A percentile compares a stretch with the other conserved stretches of the same genome.
These are phyloP conservation scores for Trypanosoma cruzi DNA, from an alignment of 208 protist genomes.

Conservation along the genomic window DNA sequence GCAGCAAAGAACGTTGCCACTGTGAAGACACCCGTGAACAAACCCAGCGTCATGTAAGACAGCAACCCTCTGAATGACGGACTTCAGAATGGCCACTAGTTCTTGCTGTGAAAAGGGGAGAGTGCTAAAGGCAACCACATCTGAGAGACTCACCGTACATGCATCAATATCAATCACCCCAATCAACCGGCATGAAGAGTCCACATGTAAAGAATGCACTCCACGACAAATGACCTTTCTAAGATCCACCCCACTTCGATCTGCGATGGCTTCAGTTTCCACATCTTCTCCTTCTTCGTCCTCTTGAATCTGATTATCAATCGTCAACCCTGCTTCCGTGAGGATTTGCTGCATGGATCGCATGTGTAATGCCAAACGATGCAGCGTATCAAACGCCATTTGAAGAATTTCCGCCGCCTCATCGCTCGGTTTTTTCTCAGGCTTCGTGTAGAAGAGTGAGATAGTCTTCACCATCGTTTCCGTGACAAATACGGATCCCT, in stretches of 20 bases:
- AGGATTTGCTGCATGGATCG: conserved; percentile 9
- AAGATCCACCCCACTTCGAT: background rate
- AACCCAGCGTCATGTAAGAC: conserved; percentile 59
- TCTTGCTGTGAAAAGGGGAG: conserved; percentile 39
- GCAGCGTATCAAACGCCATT: conserved; percentile 17
- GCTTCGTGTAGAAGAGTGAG: conserved; percentile 14
- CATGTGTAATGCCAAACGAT: conserved; percentile 23
- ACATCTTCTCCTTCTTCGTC: background rate
- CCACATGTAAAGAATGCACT: conserved; percentile 51
- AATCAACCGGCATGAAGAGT: conserved; percentile 60
- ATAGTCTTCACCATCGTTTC: conserved; percentile 26
- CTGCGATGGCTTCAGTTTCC: background rate
- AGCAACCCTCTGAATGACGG: conserved; percentile 40
- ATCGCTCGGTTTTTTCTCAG: background rate
- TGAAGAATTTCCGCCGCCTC: background rate
- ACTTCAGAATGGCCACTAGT: conserved; percentile 52
- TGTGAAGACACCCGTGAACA: conserved; percentile 78
- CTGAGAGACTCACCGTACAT: conserved; percentile 56
- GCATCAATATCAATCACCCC: conserved; percentile 61
- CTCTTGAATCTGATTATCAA: background rate
- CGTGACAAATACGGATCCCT: background rate
- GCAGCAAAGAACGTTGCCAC: conserved; percentile 74
- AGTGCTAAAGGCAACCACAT: conserved; percentile 52
- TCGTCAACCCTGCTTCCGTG: conserved; percentile 9
- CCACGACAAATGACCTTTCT: conserved; percentile 46